Evolutionary conservation across 345 rosid genomes (phyloP).

Genomic region (Zanthoxylum bungeanum): DNA sequence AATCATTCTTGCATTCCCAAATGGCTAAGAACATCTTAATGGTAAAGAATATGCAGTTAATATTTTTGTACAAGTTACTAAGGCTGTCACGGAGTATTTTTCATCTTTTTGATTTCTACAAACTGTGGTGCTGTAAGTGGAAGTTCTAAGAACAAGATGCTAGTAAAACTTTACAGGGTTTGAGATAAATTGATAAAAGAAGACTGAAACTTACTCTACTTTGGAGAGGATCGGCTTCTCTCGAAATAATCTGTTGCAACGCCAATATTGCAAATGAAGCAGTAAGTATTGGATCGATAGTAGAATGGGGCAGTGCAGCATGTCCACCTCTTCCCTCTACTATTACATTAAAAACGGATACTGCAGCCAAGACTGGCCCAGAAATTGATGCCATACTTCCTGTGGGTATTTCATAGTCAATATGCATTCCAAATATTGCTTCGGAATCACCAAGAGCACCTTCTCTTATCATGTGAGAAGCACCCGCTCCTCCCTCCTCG

Average conservation of each 20-base stretch:
- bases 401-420: constrained; percentile 33
- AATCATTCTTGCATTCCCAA: not conserved
- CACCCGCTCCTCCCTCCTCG: constrained; percentile 95
- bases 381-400: constrained; percentile 54
- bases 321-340: constrained; percentile 55
- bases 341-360: constrained; percentile 49
- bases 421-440: constrained; percentile 87
- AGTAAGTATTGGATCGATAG: constrained; percentile 67
- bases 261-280: constrained; percentile 70
- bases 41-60: not conserved
- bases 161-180: not conserved
- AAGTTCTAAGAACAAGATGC: not conserved
- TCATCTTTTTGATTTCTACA: not conserved
- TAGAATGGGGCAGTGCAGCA: constrained; percentile 52
- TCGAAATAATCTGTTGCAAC: constrained; percentile 70
- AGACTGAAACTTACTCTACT: constrained; percentile 39
- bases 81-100: not conserved
- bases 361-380: constrained; percentile 65
- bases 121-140: not conserved
- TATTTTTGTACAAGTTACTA: not conserved
- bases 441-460: constrained; percentile 86
- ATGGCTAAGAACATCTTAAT: not conserved
- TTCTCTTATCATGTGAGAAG: constrained; percentile 70
- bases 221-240: constrained; percentile 76
- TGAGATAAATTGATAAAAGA: not conserved